Percentiles rank a stretch among this genome's conserved stretches.
phyloP scores from a whole-genome alignment of 1,284 basidiomycete genomes.

The Vanrija sp. region DNA sequence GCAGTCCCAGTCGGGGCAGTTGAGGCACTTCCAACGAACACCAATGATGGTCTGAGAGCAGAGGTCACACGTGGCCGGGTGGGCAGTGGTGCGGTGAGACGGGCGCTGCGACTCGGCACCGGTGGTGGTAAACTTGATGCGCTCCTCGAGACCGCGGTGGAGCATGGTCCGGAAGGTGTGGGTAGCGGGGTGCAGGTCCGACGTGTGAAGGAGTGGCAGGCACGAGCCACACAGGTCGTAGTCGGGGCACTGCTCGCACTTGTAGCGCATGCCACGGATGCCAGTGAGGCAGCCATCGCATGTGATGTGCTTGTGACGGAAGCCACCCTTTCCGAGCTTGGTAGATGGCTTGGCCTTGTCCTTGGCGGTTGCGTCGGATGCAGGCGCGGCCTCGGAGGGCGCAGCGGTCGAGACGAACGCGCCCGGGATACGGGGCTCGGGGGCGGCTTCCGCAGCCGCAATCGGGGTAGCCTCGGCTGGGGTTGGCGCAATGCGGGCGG shows the following conservation, averaged over 20 bases:
- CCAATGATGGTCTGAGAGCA: slow-evolving; percentile 42
- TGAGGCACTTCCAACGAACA: slow-evolving; percentile 47
- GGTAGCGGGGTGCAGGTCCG: slow-evolving; percentile 33
- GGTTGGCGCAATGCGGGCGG: slow-evolving; percentile 15
- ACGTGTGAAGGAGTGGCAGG: slow-evolving; percentile 37
- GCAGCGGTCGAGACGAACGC: slow-evolving; percentile 23
- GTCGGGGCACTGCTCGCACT: slow-evolving; percentile 45
- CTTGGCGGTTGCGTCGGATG: slow-evolving; percentile 1
- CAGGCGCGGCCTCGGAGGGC: neutral
- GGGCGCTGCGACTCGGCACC: slow-evolving; percentile 13
- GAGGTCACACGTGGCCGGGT: slow-evolving; percentile 43
- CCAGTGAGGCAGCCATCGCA: slow-evolving; percentile 44
- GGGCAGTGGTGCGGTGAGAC: slow-evolving; percentile 16
- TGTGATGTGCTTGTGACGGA: slow-evolving; percentile 44
- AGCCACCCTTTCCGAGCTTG: slow-evolving; percentile 33
- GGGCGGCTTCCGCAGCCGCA: slow-evolving; percentile 5
- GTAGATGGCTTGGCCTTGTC: slow-evolving; percentile 11
- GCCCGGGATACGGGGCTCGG: slow-evolving; percentile 31
- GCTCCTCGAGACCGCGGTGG: slow-evolving; percentile 40
- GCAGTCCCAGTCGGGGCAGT: slow-evolving; percentile 52
- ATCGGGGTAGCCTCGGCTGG: slow-evolving; percentile 2
- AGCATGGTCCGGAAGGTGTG: slow-evolving; percentile 46
- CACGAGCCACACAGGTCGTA: slow-evolving; percentile 46
- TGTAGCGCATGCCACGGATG: slow-evolving; percentile 44
- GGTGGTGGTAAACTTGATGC: slow-evolving; percentile 29